Percentiles rank a stretch among this genome's conserved stretches.
phyloP scores from a whole-genome alignment of 805 yeast genomes.

The Suhomyces pyralidae region DNA sequence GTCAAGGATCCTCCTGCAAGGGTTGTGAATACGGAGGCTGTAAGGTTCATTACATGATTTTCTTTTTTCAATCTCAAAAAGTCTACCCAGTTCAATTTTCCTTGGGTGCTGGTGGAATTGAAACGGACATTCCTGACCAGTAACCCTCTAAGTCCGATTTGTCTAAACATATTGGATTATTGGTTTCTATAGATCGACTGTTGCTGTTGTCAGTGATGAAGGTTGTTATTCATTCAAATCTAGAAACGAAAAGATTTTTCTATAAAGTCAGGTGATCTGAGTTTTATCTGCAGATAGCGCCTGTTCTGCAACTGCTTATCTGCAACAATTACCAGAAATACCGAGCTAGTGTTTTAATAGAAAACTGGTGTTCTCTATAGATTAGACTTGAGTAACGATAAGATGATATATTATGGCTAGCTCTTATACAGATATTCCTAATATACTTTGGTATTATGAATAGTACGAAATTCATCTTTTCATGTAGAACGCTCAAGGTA shows the following conservation, averaged over 20 bases:
- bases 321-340: neutral
- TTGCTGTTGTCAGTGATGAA: neutral
- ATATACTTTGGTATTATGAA: too few species aligned
- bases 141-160: conserved; percentile 1
- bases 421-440: too few species aligned
- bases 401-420: neutral
- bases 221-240: neutral
- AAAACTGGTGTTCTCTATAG: too few species aligned
- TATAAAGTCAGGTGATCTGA: conserved; percentile 1
- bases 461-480: too few species aligned
- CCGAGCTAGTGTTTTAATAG: too few species aligned
- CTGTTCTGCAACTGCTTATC: neutral
- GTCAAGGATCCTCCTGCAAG: conserved; percentile 62
- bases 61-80: conserved; percentile 74
- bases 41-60: conserved; percentile 66
- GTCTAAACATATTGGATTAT: conserved; percentile 1
- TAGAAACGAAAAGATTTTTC: neutral
- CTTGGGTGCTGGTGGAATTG: conserved; percentile 17
- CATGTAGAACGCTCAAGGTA: neutral
- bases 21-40: conserved; percentile 67
- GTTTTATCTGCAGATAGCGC: neutral
- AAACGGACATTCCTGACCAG: conserved; percentile 13
- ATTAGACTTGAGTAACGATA: too few species aligned
- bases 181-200: neutral
- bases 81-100: conserved; percentile 66